Evolutionary conservation across 2,329 filamentous ascomycete genomes (phyloP).

Genomic region (Aspergillus clavatus): DNA sequence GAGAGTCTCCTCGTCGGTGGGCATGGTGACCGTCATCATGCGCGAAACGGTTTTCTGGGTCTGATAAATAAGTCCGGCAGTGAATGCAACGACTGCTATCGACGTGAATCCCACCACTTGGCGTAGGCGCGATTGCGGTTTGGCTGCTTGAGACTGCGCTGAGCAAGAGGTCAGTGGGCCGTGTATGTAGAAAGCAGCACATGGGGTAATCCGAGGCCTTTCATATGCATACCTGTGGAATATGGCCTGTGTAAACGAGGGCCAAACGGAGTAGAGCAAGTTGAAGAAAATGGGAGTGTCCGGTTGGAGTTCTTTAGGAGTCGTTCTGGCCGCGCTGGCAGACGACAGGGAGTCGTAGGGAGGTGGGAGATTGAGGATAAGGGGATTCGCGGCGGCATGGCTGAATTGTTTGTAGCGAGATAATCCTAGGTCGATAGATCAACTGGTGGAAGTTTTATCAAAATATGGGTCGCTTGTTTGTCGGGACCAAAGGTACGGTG

Average conservation of each 20-base stretch:
- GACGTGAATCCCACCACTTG: conserved; percentile 34
- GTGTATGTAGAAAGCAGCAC: neutral
- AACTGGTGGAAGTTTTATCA: neutral
- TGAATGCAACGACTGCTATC: conserved; percentile 33
- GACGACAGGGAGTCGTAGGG: conserved; percentile 12
- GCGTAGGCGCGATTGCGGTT: conserved; percentile 28
- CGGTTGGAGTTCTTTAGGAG: conserved; percentile 3
- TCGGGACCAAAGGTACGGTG: neutral
- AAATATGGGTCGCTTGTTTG: no score
- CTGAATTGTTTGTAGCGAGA: neutral
- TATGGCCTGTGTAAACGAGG: neutral
- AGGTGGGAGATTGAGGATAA: conserved; percentile 13
- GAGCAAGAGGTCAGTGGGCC: neutral
- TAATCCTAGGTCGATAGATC: no score
- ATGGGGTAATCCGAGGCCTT: neutral
- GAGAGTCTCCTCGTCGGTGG: conserved; percentile 69
- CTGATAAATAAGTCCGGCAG: conserved; percentile 26
- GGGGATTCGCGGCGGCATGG: conserved; percentile 11
- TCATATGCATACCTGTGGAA: conserved; percentile 7
- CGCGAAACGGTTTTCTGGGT: conserved; percentile 21
- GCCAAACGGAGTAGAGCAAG: conserved; percentile 5
- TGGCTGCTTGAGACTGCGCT: conserved; percentile 6
- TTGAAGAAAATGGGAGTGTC: conserved; percentile 1
- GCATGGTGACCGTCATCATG: conserved; percentile 38
- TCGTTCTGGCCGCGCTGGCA: conserved; percentile 10